Evolutionary conservation across 805 yeast genomes (phyloP).

Genomic region (Saccharomycopsis schoenii): DNA sequence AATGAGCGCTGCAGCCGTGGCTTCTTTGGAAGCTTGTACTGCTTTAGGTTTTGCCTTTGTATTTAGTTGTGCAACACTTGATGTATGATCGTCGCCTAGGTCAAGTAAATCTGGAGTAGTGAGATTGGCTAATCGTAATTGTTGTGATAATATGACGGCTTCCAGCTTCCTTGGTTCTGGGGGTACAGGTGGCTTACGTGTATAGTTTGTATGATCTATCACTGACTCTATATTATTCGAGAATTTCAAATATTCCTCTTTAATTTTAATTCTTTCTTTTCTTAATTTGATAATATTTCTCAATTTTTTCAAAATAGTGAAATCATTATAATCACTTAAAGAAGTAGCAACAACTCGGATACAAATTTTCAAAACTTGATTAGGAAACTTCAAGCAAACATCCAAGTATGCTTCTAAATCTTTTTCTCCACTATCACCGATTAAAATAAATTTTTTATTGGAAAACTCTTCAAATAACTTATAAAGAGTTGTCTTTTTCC

Average conservation of each 20-base stretch:
- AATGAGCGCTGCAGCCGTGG: neutral
- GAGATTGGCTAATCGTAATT: neutral
- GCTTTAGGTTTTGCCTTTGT: neutral
- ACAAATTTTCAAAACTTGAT: conserved; percentile 61
- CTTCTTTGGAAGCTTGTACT: neutral
- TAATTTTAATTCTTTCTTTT: conserved; percentile 3
- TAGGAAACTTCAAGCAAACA: conserved; percentile 52
- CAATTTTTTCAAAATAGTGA: conserved; percentile 15
- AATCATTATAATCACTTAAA: conserved; percentile 41
- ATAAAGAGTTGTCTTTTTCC: conserved; percentile 59
- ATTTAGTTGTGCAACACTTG: neutral
- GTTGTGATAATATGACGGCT: neutral
- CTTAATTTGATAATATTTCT: conserved; percentile 3
- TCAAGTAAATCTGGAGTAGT: neutral
- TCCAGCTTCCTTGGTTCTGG: conserved; percentile 7
- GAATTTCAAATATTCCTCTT: conserved; percentile 4
- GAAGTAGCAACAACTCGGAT: conserved; percentile 70
- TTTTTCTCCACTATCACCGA: conserved; percentile 95
- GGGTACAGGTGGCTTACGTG: conserved; percentile 2
- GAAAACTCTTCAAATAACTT: conserved; percentile 68
- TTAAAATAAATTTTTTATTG: conserved; percentile 61
- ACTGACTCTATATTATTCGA: neutral
- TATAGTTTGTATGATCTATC: neutral
- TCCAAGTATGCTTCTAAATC: conserved; percentile 87
- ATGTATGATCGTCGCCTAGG: neutral